Percentiles rank a stretch among this genome's conserved stretches.
Conservation (phyloP, 2,329 filamentous ascomycete genomes). For the Aspergillus piperis region DNA sequence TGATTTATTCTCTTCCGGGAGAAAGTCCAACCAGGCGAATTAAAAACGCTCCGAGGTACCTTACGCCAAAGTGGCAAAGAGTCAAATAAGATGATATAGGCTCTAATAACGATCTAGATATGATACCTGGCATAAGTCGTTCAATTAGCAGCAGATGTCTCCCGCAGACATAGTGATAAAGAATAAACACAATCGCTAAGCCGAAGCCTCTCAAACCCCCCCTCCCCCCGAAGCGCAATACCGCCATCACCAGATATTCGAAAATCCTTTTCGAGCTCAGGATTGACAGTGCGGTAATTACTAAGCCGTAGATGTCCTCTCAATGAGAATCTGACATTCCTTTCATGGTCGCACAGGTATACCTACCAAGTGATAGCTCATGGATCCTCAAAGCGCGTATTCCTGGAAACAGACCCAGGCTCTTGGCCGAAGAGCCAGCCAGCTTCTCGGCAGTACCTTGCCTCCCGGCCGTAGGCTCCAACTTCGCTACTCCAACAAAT, state of each 20-base stretch:
- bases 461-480: constrained; percentile 61
- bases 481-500: constrained; percentile 94
- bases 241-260: background rate
- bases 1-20: too few relatives aligned
- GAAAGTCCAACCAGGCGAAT: too few relatives aligned
- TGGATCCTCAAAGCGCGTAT: constrained; percentile 1
- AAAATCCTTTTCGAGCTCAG: background rate
- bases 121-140: background rate
- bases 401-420: background rate
- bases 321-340: background rate
- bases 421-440: constrained; percentile 78
- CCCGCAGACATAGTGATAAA: background rate
- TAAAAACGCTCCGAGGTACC: background rate
- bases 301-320: background rate
- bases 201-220: background rate
- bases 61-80: background rate
- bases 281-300: background rate
- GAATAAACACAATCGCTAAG: background rate
- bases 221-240: background rate
- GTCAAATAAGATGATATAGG: background rate
- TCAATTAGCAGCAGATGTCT: background rate
- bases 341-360: background rate
- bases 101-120: background rate
- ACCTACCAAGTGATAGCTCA: background rate
- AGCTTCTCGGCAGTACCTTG: constrained; percentile 86